Evolutionary conservation across 164 flowering plant genomes (phyloP).

Genomic region (Annona squamosa): DNA sequence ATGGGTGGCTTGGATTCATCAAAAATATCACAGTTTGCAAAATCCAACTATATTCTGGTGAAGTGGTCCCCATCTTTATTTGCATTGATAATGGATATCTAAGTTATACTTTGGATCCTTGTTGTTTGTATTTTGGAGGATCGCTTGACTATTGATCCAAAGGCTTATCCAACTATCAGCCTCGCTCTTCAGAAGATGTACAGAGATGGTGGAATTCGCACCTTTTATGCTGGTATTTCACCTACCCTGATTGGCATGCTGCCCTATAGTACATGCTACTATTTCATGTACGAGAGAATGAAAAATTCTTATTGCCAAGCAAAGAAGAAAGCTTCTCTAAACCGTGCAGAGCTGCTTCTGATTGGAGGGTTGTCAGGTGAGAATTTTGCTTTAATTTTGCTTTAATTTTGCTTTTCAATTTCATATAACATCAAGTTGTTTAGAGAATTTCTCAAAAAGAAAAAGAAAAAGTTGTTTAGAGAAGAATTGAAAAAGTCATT

Average conservation of each 20-base stretch:
- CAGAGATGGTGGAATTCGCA: constrained; percentile 72
- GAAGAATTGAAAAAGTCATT: background rate
- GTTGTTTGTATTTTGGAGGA: constrained; percentile 45
- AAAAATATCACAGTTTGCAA: background rate
- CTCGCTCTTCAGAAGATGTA: constrained; percentile 61
- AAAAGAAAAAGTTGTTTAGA: background rate
- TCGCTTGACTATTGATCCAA: constrained; percentile 75
- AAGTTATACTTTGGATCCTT: constrained; percentile 1
- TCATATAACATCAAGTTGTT: background rate
- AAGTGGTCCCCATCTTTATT: background rate
- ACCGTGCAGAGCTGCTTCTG: constrained; percentile 75
- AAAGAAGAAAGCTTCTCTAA: constrained; percentile 58
- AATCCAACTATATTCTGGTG: background rate
- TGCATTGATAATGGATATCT: background rate
- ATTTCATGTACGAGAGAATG: constrained; percentile 85
- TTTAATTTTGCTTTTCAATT: background rate
- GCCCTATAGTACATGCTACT: constrained; percentile 92
- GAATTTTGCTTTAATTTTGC: constrained; percentile 6
- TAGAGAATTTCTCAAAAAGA: too few species aligned
- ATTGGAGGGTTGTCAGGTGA: constrained; percentile 89
- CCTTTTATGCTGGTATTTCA: constrained; percentile 67
- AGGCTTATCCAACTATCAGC: constrained; percentile 55
- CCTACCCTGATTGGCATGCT: constrained; percentile 95
- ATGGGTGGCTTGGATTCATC: too few species aligned
- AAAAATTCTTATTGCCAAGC: constrained; percentile 62